These are phyloP conservation scores for Erodium texanum DNA, from an alignment of 441 rosid species.

Conservation along the genomic window DNA sequence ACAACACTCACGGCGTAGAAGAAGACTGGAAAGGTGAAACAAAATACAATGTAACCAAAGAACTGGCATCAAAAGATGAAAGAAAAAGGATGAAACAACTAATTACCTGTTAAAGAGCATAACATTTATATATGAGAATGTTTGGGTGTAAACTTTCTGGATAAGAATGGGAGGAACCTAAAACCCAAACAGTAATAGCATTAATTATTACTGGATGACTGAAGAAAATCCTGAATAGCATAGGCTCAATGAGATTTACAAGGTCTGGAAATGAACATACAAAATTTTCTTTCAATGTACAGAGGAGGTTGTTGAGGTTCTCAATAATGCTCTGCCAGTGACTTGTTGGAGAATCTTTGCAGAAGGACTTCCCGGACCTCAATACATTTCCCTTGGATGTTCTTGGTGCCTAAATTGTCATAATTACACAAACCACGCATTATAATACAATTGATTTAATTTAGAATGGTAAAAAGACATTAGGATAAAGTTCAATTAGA, in stretches of 20 bases:
- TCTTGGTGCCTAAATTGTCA: constrained; percentile 46
- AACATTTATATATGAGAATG: constrained; percentile 1
- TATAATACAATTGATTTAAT: not conserved
- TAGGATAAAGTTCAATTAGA: constrained; percentile 10
- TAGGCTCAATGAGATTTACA: constrained; percentile 21
- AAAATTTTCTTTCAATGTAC: constrained; percentile 47
- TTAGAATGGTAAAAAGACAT: not conserved
- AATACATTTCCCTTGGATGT: constrained; percentile 33
- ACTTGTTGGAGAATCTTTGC: constrained; percentile 54
- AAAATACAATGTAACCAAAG: constrained; percentile 11
- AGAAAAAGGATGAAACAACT: constrained; percentile 5
- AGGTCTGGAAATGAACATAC: constrained; percentile 31
- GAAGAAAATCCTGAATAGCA: not conserved
- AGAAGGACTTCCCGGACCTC: constrained; percentile 86
- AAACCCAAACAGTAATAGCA: not conserved
- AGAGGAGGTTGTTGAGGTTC: constrained; percentile 32
- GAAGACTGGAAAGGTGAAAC: constrained; percentile 39
- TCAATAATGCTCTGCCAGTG: constrained; percentile 44
- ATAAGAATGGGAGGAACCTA: constrained; percentile 8
- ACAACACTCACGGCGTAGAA: constrained; percentile 56
- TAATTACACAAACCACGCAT: not conserved
- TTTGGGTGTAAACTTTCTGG: constrained; percentile 8
- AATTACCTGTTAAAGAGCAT: constrained; percentile 25
- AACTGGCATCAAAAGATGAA: constrained; percentile 11
- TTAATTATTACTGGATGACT: not conserved